Evolutionary conservation across 2,329 filamentous ascomycete species (phyloP).

Genomic region (Monosporascus sp.): DNA sequence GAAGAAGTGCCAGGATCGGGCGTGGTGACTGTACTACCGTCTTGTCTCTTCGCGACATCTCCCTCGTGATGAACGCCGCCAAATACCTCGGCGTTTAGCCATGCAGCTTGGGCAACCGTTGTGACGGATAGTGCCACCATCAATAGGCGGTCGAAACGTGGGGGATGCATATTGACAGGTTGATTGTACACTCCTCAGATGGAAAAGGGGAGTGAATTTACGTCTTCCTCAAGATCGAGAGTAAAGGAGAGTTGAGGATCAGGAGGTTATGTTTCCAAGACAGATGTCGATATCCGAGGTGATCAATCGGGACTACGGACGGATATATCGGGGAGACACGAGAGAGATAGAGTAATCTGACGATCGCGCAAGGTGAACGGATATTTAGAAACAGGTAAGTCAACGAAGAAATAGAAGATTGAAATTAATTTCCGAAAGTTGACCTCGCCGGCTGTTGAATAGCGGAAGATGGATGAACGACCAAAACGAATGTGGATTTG

Average conservation of each 20-base stretch:
- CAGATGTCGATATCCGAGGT: background rate
- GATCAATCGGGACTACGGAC: background rate
- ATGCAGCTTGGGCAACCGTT: conserved; percentile 40
- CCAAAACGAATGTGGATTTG: background rate
- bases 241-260: background rate
- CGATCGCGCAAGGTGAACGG: background rate
- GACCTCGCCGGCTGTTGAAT: background rate
- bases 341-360: background rate
- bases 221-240: background rate
- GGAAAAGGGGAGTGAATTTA: background rate
- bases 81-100: conserved; percentile 23
- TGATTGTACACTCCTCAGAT: conserved; percentile 2
- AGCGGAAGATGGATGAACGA: background rate
- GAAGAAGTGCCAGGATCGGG: conserved; percentile 4
- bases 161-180: conserved; percentile 40
- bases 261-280: background rate
- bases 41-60: conserved; percentile 15
- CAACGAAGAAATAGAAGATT: background rate
- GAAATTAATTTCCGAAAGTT: background rate
- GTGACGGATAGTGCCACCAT: conserved; percentile 44
- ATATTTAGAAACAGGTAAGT: background rate
- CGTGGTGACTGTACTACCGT: background rate
- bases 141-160: conserved; percentile 40
- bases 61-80: conserved; percentile 18
- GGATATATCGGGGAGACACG: background rate